These are phyloP conservation scores for Wickerhamomyces rabaulensis DNA, from an alignment of 805 yeast species.

Conservation along the genomic window DNA sequence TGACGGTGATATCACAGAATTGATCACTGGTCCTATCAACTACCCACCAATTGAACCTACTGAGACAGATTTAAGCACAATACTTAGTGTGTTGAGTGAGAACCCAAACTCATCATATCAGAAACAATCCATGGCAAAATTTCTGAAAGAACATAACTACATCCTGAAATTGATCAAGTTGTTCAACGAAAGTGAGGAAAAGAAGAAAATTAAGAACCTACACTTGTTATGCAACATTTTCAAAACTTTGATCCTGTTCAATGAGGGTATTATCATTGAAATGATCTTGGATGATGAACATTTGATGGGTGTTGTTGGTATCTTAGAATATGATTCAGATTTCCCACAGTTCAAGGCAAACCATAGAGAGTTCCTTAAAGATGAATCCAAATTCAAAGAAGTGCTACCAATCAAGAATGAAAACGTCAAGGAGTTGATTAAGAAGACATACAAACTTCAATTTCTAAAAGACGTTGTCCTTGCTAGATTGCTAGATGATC, in stretches of 20 bases:
- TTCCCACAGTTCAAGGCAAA: slow-evolving; percentile 77
- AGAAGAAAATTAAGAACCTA: slow-evolving; percentile 47
- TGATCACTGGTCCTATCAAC: slow-evolving; percentile 73
- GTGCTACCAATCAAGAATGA: slow-evolving; percentile 59
- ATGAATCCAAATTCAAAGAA: slow-evolving; percentile 60
- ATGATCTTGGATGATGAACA: slow-evolving; percentile 47
- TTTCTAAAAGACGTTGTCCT: slow-evolving; percentile 83
- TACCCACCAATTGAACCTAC: slow-evolving; percentile 56
- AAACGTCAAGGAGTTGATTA: slow-evolving; percentile 49
- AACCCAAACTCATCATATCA: slow-evolving; percentile 53
- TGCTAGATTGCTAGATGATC: slow-evolving; percentile 79
- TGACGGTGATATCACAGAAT: slow-evolving; percentile 60
- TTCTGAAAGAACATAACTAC: slow-evolving; percentile 49
- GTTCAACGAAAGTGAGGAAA: slow-evolving; percentile 53
- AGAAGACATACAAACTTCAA: slow-evolving; percentile 71
- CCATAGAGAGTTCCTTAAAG: slow-evolving; percentile 59
- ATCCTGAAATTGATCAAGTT: slow-evolving; percentile 44
- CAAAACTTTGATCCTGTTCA: slow-evolving; percentile 65
- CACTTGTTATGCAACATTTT: slow-evolving; percentile 68
- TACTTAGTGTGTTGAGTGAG: slow-evolving; percentile 53
- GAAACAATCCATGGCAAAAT: slow-evolving; percentile 52
- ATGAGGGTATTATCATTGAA: slow-evolving; percentile 60
- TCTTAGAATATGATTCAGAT: slow-evolving; percentile 86
- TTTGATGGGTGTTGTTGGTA: slow-evolving; percentile 63
- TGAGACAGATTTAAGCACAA: slow-evolving; percentile 42